These are phyloP conservation scores for Trichosporon sp. DNA, from an alignment of 1,284 basidiomycete genomes.

Conservation along the genomic window DNA sequence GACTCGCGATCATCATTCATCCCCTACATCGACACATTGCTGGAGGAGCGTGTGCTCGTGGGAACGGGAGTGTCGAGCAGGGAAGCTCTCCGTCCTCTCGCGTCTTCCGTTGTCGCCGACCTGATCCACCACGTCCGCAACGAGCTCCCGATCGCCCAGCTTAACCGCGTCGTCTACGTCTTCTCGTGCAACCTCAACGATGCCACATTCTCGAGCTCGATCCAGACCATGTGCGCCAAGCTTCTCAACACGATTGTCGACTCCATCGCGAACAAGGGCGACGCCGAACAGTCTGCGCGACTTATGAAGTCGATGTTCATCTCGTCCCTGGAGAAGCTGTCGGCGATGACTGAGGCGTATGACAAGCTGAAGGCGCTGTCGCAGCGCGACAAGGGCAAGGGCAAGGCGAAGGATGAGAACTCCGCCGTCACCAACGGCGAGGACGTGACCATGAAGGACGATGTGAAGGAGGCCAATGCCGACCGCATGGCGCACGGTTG, in stretches of 20 bases:
- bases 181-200: constrained; percentile 90
- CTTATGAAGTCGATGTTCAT: constrained; percentile 73
- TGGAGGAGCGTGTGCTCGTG: constrained; percentile 86
- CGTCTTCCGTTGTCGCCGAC: constrained; percentile 87
- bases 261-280: constrained; percentile 68
- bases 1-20: constrained; percentile 76
- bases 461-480: constrained; percentile 24
- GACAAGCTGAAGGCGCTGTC: constrained; percentile 44
- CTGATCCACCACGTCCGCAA: constrained; percentile 84
- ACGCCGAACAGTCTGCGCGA: constrained; percentile 60
- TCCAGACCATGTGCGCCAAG: constrained; percentile 90
- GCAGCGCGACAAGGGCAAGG: constrained; percentile 40
- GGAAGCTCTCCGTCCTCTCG: constrained; percentile 74
- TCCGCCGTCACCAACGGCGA: constrained; percentile 1
- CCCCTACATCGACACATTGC: constrained; percentile 78
- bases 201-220: constrained; percentile 68
- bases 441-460: constrained; percentile 19
- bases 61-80: constrained; percentile 71
- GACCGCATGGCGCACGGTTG: constrained; percentile 44
- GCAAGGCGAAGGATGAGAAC: constrained; percentile 38
- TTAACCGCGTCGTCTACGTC: constrained; percentile 73
- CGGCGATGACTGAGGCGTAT: constrained; percentile 67
- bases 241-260: constrained; percentile 88
- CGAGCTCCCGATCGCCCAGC: constrained; percentile 73
- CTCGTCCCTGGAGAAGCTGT: constrained; percentile 79